Conservation (phyloP, 257 asterid genomes). For the Catharanthus roseus region DNA sequence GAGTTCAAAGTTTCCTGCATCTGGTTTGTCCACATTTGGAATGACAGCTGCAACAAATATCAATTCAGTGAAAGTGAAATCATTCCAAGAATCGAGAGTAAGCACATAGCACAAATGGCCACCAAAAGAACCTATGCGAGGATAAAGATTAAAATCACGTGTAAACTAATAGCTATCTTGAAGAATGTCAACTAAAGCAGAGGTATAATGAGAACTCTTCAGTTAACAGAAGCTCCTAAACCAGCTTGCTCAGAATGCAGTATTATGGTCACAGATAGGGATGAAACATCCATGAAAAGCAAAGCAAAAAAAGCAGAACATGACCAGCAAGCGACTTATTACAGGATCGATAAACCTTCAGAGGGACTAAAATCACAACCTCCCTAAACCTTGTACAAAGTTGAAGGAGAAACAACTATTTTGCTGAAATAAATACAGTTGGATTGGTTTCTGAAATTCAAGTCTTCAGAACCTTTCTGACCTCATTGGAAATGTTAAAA, state of each 20-base stretch:
- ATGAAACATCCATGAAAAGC: neutral
- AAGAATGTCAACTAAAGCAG: neutral
- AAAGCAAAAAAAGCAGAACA: neutral
- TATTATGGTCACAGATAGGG: neutral
- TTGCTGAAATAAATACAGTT: no score
- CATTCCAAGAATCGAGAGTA: neutral
- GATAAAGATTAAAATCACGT: neutral
- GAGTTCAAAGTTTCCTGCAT: slow-evolving; percentile 44
- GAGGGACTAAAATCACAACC: neutral
- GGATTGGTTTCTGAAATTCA: neutral
- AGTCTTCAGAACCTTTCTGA: neutral
- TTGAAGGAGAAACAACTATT: neutral
- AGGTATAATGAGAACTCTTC: neutral
- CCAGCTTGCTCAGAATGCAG: neutral
- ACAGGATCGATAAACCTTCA: neutral
- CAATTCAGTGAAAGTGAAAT: neutral
- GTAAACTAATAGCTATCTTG: neutral
- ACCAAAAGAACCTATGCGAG: neutral
- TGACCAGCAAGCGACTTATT: neutral
- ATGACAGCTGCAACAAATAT: slow-evolving; percentile 35
- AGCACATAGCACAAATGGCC: neutral
- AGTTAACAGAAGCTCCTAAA: neutral
- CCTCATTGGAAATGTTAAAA: neutral
- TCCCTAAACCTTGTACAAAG: neutral
- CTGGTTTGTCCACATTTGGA: slow-evolving; percentile 52